phyloP scores from a whole-genome alignment of 2,329 filamentous ascomycete species.

The Paramyrothecium roridum region DNA sequence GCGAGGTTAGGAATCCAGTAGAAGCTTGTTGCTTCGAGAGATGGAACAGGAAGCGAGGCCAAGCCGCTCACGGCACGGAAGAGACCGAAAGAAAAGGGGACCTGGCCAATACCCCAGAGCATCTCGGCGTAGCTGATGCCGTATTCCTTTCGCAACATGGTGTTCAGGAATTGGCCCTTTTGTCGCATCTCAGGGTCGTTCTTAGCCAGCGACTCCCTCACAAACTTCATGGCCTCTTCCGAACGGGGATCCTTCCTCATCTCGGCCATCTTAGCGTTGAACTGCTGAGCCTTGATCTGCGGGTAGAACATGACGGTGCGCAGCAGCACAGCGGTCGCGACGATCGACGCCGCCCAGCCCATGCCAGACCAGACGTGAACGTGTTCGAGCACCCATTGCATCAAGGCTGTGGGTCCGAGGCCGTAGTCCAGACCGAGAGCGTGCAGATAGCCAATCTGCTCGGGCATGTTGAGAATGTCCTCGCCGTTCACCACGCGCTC shows the following conservation, averaged over 20 bases:
- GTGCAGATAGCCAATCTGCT: constrained; percentile 79
- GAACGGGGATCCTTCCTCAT: constrained; percentile 55
- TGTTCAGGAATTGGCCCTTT: constrained; percentile 28
- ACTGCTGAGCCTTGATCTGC: constrained; percentile 32
- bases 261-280: constrained; percentile 55
- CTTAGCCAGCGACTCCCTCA: constrained; percentile 37
- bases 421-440: constrained; percentile 84
- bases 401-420: constrained; percentile 69
- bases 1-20: constrained; percentile 81
- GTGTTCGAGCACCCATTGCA: constrained; percentile 79
- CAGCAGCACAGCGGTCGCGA: constrained; percentile 60
- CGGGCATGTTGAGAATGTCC: constrained; percentile 59
- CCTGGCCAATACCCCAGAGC: constrained; percentile 36
- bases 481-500: constrained; percentile 31
- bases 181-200: constrained; percentile 42
- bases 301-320: constrained; percentile 66
- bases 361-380: constrained; percentile 72
- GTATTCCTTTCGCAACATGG: constrained; percentile 33
- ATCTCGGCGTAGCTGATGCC: constrained; percentile 28
- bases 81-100: constrained; percentile 74
- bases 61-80: constrained; percentile 77
- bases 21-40: constrained; percentile 65
- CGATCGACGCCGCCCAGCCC: constrained; percentile 80
- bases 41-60: constrained; percentile 75
- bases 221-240: constrained; percentile 41